Percentiles rank a stretch among this genome's conserved stretches.
Evolutionary conservation across 1,284 basidiomycete species (phyloP).

Genomic region (Ceraceosorus guamensis): DNA sequence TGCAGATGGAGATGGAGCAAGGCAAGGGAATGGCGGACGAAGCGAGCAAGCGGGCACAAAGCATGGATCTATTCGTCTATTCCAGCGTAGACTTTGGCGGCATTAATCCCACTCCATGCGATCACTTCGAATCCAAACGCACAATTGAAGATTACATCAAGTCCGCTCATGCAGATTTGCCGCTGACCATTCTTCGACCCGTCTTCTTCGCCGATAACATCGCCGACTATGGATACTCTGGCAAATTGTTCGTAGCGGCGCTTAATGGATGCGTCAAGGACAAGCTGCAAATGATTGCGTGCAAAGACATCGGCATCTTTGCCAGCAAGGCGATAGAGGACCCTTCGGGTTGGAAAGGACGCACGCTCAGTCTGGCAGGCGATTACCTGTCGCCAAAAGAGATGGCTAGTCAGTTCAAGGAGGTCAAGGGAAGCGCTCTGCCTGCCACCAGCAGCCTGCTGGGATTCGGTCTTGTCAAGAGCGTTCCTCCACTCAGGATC

Average conservation of each 20-base stretch:
- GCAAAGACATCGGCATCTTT: not conserved
- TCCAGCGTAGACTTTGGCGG: no score
- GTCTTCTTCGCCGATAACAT: not conserved
- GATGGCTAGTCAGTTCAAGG: not conserved
- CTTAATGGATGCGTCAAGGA: not conserved
- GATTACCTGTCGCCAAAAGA: not conserved
- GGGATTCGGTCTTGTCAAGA: not conserved
- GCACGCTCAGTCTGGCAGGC: not conserved
- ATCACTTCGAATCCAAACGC: constrained; percentile 3
- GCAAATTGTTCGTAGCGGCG: not conserved
- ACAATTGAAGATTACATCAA: constrained; percentile 5
- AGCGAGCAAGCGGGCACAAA: not conserved
- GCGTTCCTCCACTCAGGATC: not conserved
- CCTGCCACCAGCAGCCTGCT: not conserved
- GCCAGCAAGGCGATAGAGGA: not conserved
- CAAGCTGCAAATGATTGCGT: not conserved
- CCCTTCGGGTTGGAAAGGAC: not conserved
- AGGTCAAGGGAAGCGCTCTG: not conserved
- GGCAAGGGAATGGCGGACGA: not conserved
- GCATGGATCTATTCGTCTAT: not conserved
- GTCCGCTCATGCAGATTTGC: not conserved
- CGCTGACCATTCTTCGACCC: not conserved
- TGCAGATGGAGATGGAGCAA: not conserved
- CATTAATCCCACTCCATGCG: no score
- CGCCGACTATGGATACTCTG: not conserved